Evolutionary conservation across 441 rosid species (phyloP), one percentile per base, ranked within the genome.

Genomic region (Dalechampia spathulata): DNA sequence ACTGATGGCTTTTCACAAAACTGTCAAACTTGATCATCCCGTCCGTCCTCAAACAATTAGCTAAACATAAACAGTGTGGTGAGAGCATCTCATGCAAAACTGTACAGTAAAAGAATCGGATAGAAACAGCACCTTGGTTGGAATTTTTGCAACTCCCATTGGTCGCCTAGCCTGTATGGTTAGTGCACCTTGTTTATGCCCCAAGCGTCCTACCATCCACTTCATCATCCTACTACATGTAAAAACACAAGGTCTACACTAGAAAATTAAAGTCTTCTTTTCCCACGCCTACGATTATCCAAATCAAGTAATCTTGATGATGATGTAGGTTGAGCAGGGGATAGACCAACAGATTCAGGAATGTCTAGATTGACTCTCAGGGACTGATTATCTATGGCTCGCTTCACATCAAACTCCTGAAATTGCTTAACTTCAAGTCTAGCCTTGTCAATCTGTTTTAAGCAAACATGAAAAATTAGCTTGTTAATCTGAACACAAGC

Each of bases 341-440:
- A 76, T 14, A 92, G 34, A 59, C 96, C 97, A 68, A 86, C 68
- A 42, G 99, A 89, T 70, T 86, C 96, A 16, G 97, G 97, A 65
- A 86, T 89, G 72, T 92, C 99, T 44, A 89, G 85, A 75, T 76
- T 78, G 60, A 58, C 78, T 28, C 46, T 69, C 83, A 68, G 63
- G n/a, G 87, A 60, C 48, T 74, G 74, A 30, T 68, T 79, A 15
- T 46, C 74, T 49, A 55, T 63, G 38, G 63, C 66, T 23, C 69
- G 84, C 71, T 72, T 64, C 47, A 55, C 60, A 11, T 77, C 78
- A 49, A 73, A 50, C 66, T 71, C 80, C 25, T 76, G 64, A 55
- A 56, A 71, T 58, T 70, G 76, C 52, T 62, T 76, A 54, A 68
- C 74, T 49, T 82, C 83, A 62, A 91, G 34, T 72, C 78, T 86